These are phyloP conservation scores for Geranium rotundifolium DNA, from an alignment of 345 rosid species.

Conservation along the genomic window DNA sequence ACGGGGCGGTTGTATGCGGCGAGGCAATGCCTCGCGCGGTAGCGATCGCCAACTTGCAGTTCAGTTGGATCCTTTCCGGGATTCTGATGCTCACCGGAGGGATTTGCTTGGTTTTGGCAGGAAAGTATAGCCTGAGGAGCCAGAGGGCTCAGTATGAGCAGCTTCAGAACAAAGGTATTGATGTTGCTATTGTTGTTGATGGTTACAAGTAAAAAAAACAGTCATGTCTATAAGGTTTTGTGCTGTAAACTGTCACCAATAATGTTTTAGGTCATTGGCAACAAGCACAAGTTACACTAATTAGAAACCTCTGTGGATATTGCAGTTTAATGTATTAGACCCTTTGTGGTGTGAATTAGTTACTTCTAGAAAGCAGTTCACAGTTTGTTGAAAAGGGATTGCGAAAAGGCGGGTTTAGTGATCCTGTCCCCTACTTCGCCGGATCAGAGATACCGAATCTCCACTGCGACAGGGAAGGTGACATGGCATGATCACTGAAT, in stretches of 20 bases:
- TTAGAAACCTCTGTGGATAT: too few species aligned
- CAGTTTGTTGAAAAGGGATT: too few species aligned
- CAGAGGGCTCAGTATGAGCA: slow-evolving; percentile 33
- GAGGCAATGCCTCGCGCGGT: slow-evolving; percentile 58
- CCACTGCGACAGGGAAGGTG: too few species aligned
- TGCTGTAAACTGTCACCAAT: neutral
- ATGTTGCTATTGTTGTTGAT: slow-evolving; percentile 21
- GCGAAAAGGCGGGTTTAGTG: too few species aligned
- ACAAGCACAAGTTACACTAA: neutral
- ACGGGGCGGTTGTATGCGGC: slow-evolving; percentile 47
- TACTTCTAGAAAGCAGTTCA: too few species aligned
- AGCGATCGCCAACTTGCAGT: slow-evolving; percentile 77
- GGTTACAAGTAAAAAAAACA: slow-evolving; percentile 19
- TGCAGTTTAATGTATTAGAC: too few species aligned
- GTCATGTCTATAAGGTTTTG: slow-evolving; percentile 12
- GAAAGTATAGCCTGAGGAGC: slow-evolving; percentile 14
- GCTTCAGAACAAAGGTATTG: slow-evolving; percentile 27
- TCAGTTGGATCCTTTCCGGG: slow-evolving; percentile 74
- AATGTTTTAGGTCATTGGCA: neutral
- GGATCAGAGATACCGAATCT: too few species aligned
- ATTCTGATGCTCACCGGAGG: slow-evolving; percentile 49
- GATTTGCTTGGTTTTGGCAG: slow-evolving; percentile 39
- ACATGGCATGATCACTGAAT: too few species aligned
- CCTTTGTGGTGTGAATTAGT: neutral
- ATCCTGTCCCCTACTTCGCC: too few species aligned